Evolutionary conservation across 2,329 filamentous ascomycete species (phyloP), one percentile per base, ranked within the genome.

Genomic region (Berkeleyomyces rouxiae): DNA sequence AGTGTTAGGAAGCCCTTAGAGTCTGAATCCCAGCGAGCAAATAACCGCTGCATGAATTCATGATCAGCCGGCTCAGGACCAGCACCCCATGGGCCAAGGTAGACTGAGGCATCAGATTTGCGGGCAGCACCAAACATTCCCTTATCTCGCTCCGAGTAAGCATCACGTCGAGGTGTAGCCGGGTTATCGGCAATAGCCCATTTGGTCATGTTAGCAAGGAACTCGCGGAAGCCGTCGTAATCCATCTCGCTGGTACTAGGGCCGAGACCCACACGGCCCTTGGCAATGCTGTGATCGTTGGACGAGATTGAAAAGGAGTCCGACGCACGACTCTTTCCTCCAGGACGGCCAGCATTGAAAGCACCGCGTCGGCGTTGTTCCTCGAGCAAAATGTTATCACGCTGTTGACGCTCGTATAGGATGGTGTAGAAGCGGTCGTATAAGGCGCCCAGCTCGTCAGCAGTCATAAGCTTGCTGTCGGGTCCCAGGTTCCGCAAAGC

Each of bases 361-460:
- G 33, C 63, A n/a, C 75, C 74, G 65, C 76, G 78, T 66, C 82
- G 82, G 62, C 83, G 80, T 69, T 85, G 82, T 67, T 92, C 87
- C 67, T 95, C 88, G 66, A 88, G 83, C 39, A 92, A 79, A 64
- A 90, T 84, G 65, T 83, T 82, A 66, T 87, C 84, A 61, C 90
- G 82, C 71, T 96, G 89, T 72, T 96, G 88, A 61, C 90, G 83
- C 71, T 97, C 91, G 71, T 97, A 97, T 10, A 99, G 73, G 1
- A 96, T 83, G 33, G 84, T 86, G 71, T 96, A 97, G 73, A 97
- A 99, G 49, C 89, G 84, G 72, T 99, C 93, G 70, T 99, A 99
- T 31, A 97, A 77, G 47, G 89, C 87, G 39, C 90, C 88, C 3
- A 99, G 80, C 70, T 99, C 93, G 59, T 92, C 90, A 5, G 85